Conservation (phyloP, 164 flowering plant genomes). For the Warburgia ugandensis region DNA sequence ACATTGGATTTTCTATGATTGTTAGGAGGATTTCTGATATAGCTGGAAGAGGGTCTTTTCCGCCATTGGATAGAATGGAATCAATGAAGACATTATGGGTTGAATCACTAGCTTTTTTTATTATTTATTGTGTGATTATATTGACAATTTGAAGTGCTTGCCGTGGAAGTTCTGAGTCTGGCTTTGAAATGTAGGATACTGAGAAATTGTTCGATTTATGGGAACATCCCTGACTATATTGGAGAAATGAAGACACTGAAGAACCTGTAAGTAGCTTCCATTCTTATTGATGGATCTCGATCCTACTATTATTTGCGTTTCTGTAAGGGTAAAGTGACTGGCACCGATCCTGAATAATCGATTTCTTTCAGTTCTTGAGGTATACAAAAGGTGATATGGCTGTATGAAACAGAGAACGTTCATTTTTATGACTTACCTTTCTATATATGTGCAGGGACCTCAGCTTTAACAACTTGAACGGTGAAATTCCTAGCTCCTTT, state of each 20-base stretch:
- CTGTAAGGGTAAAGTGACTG: too few species aligned
- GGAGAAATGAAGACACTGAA: constrained; percentile 46
- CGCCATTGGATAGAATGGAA: constrained; percentile 34
- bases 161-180: not conserved
- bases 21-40: constrained; percentile 71
- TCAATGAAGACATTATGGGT: constrained; percentile 58
- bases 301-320: too few species aligned
- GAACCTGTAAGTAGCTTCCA: constrained; percentile 39
- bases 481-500: constrained; percentile 54
- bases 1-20: not conserved
- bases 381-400: not conserved
- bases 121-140: not conserved
- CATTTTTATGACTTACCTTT: not conserved
- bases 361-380: too few species aligned
- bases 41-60: constrained; percentile 41
- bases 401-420: not conserved
- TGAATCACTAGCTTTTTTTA: not conserved
- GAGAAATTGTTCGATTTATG: constrained; percentile 49
- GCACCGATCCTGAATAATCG: too few species aligned
- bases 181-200: constrained; percentile 41
- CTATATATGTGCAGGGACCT: constrained; percentile 38
- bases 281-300: not conserved
- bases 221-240: constrained; percentile 53
- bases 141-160: not conserved
- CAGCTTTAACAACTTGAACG: constrained; percentile 58